These are phyloP conservation scores for Phaeotremella skinneri DNA, from an alignment of 768 basidiomycete species.

Conservation along the genomic window DNA sequence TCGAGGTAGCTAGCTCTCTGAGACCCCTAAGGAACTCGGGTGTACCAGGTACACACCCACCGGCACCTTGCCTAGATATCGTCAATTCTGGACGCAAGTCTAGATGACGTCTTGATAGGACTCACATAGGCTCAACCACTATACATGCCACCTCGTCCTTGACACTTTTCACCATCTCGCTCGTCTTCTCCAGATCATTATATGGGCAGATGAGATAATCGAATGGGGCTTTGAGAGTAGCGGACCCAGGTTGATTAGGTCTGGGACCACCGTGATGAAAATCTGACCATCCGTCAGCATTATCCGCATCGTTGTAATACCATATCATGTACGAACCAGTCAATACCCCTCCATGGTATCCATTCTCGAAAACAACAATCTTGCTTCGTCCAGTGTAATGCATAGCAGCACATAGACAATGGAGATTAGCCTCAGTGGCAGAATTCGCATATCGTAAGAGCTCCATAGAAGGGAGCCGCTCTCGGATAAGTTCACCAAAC, in stretches of 20 bases:
- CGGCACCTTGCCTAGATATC: not conserved
- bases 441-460: slow-evolving; percentile 29
- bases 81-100: not conserved
- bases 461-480: slow-evolving; percentile 24
- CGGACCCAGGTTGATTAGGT: not conserved
- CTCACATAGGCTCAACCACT: slow-evolving; percentile 30
- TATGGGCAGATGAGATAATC: slow-evolving; percentile 26
- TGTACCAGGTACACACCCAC: slow-evolving; percentile 13
- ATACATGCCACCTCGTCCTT: slow-evolving; percentile 4
- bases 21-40: slow-evolving; percentile 18
- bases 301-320: not conserved
- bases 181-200: slow-evolving; percentile 14
- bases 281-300: not conserved
- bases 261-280: not conserved
- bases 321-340: slow-evolving; percentile 3
- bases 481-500: slow-evolving; percentile 14
- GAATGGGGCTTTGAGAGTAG: slow-evolving; percentile 17
- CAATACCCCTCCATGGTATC: slow-evolving; percentile 27
- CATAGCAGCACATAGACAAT: slow-evolving; percentile 16
- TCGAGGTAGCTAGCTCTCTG: slow-evolving; percentile 8
- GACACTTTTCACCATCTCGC: not conserved
- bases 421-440: slow-evolving; percentile 27
- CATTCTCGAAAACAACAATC: slow-evolving; percentile 24
- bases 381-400: slow-evolving; percentile 17
- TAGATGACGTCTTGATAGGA: not conserved